Conservation (phyloP, 768 basidiomycete species). For the Termitomyces sp. region DNA sequence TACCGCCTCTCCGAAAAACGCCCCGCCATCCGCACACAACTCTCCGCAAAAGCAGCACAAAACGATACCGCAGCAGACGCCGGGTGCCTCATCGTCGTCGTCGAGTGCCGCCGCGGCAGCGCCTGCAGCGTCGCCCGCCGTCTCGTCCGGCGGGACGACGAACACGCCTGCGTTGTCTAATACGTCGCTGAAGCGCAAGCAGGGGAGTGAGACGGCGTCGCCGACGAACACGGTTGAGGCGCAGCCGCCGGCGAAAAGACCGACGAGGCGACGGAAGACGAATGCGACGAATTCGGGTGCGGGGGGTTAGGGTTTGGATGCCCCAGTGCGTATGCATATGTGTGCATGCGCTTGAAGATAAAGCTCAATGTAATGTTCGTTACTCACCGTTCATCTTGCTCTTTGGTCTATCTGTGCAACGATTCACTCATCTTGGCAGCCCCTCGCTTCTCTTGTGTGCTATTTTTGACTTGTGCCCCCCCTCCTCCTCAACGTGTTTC, state of each 20-base stretch:
- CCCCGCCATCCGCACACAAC: constrained; percentile 43
- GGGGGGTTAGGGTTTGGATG: too few relatives aligned
- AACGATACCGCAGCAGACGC: constrained; percentile 34
- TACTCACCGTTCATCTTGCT: too few relatives aligned
- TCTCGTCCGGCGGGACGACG: constrained; percentile 33
- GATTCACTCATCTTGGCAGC: neutral
- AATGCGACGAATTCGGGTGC: constrained; percentile 30
- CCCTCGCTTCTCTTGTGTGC: neutral
- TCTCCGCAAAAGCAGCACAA: constrained; percentile 64
- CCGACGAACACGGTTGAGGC: constrained; percentile 42
- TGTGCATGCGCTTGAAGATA: too few relatives aligned
- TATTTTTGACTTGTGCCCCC: neutral
- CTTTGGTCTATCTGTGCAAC: too few relatives aligned
- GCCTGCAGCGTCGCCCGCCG: constrained; percentile 18
- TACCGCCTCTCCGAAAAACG: constrained; percentile 47
- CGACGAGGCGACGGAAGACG: constrained; percentile 50
- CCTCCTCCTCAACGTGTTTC: neutral
- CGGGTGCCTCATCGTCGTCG: constrained; percentile 25
- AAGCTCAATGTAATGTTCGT: neutral
- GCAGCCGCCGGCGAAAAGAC: constrained; percentile 42
- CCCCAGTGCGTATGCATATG: too few relatives aligned
- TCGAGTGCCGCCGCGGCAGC: constrained; percentile 9
- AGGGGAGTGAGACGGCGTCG: constrained; percentile 37
- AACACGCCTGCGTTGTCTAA: constrained; percentile 46
- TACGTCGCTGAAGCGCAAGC: constrained; percentile 54